These are phyloP conservation scores for Sporothrix protearum DNA, from an alignment of 2,329 filamentous ascomycete species.

Conservation along the genomic window DNA sequence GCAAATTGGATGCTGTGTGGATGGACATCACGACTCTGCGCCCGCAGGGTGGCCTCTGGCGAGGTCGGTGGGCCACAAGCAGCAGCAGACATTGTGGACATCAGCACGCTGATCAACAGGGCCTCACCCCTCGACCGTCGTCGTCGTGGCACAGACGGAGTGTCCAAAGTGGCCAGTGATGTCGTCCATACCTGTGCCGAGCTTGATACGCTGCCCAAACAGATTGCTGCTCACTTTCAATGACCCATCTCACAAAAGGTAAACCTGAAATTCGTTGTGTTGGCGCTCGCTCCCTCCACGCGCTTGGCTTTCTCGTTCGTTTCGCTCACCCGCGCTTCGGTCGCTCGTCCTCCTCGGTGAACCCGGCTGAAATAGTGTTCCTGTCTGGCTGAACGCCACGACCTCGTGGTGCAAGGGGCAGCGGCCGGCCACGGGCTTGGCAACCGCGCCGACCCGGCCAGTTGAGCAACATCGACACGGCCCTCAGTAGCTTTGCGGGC, in stretches of 20 bases:
- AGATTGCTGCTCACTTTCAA: slow-evolving; percentile 8
- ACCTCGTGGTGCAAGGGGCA: background rate
- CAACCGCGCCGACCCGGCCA: background rate
- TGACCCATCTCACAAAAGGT: background rate
- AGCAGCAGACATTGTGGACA: background rate
- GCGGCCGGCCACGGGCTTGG: background rate
- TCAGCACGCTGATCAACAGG: background rate
- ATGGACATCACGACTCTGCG: background rate
- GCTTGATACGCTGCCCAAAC: slow-evolving; percentile 8
- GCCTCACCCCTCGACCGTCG: background rate
- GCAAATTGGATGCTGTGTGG: background rate
- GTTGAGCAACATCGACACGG: background rate
- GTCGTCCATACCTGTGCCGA: slow-evolving; percentile 4
- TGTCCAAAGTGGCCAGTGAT: slow-evolving; percentile 5
- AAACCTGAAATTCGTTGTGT: too few species aligned
- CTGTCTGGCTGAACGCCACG: slow-evolving; percentile 4
- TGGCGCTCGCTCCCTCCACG: too few species aligned
- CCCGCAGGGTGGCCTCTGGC: background rate
- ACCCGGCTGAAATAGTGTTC: slow-evolving; percentile 1
- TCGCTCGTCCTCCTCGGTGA: slow-evolving; percentile 12
- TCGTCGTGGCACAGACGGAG: background rate
- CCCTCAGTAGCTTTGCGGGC: background rate
- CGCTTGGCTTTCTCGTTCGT: too few species aligned
- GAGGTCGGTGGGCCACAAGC: background rate
- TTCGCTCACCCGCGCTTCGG: background rate